Evolutionary conservation across 805 yeast species (phyloP), one percentile per base, ranked within the genome.

Genomic region (Nakazawaea peltata): DNA sequence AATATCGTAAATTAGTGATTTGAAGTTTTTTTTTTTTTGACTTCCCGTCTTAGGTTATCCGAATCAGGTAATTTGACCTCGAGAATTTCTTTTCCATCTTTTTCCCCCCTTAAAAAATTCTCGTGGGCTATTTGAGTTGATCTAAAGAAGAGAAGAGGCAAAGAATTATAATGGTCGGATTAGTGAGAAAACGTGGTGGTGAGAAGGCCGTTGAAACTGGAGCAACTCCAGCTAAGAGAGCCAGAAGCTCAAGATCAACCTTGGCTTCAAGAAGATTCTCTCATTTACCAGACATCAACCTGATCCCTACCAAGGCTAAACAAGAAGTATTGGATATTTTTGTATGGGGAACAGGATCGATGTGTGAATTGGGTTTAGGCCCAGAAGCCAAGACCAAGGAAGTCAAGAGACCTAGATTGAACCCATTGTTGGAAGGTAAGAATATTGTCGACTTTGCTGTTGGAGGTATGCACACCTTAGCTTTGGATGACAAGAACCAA

Each of bases 311-410:
- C 7, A 37, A 43, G 1, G 48, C 56, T 2, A 71, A 64, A 43
- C 45, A 65, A 2, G 59, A 63, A 18, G 68, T 72, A 15, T 60
- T 90, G 36, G 92, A 87, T 50, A 67, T 92, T 3, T 90, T 83
- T 53, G 94, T 85, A 25, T 92, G 94, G 82, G 99, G 99, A 27
- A 74, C 94, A 2, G 98, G 98, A 2, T 79, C 95, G 1, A 90
- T 92, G 92, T 87, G 97, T 64, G 98, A 92, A 55, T 67, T 92
- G 19, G 99, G 99, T 1, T 65, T 92, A n/a, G 99, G 98, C 1
- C 97, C 97, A 8, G 72, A 67, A n/a, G 85, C 94, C 2, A 81
- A 71, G 45, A 90, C 86, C 25, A 86, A 87, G 41, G 96, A 88
- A 55, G 96, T 92, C 15, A 92, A 92, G 52, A 76, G 99, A 53